Evolutionary conservation across 116 monocot species (phyloP).

Genomic region (Phalaenopsis hybrid): DNA sequence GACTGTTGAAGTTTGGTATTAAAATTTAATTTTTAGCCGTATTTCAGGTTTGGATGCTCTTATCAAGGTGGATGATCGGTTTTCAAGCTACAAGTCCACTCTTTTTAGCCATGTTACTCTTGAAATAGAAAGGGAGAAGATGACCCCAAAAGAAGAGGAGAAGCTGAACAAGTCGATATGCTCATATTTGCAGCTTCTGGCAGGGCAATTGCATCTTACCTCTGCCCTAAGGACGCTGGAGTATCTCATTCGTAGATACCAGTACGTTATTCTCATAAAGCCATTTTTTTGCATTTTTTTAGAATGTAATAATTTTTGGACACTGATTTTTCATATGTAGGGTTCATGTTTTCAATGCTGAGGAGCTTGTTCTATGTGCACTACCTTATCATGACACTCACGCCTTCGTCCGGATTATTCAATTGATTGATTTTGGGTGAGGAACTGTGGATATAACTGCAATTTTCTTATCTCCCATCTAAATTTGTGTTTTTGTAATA

Average conservation of each 20-base stretch:
- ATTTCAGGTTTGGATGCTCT: constrained; percentile 66
- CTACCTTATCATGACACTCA: constrained; percentile 81
- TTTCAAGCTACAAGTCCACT: constrained; percentile 46
- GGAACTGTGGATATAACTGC: constrained; percentile 2
- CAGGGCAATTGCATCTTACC: constrained; percentile 52
- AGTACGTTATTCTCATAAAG: constrained; percentile 25
- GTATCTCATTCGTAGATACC: constrained; percentile 83
- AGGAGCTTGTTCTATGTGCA: constrained; percentile 68
- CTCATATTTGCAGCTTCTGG: constrained; percentile 60
- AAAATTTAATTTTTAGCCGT: too few species aligned
- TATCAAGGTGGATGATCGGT: constrained; percentile 35
- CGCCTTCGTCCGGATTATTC: constrained; percentile 70
- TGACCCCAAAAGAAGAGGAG: constrained; percentile 61
- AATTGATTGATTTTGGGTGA: constrained; percentile 76
- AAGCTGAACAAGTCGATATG: constrained; percentile 56
- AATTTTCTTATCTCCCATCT: neutral
- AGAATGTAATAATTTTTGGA: neutral
- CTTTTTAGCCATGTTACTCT: constrained; percentile 68
- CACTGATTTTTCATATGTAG: constrained; percentile 25
- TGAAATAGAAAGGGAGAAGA: constrained; percentile 62
- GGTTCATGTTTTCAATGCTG: constrained; percentile 70
- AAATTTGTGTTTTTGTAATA: neutral
- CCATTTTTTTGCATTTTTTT: neutral
- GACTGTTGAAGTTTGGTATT: too few species aligned
- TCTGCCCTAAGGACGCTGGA: constrained; percentile 75